Evolutionary conservation across 78 protist species (phyloP).

Genomic region (Tieghemostelium lacteum): DNA sequence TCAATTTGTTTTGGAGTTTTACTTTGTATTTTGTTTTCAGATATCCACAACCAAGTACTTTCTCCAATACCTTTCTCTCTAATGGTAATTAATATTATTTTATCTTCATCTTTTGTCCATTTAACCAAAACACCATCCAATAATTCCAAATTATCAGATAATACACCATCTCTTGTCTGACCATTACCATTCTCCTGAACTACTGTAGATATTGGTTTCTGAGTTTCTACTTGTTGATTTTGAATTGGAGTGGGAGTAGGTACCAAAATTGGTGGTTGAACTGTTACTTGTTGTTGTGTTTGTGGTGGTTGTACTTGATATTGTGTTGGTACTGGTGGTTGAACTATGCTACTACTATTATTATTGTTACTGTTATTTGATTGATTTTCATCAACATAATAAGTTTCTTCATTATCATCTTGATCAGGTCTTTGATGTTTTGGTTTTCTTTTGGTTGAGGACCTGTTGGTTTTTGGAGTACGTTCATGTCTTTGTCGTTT

Average conservation of each 20-base stretch:
- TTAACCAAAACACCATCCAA: slow-evolving; percentile 32
- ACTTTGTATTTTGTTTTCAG: slow-evolving; percentile 8
- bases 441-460: too few relatives aligned
- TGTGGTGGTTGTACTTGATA: background rate
- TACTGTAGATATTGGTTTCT: background rate
- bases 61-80: slow-evolving; percentile 17
- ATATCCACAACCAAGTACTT: slow-evolving; percentile 18
- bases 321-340: background rate
- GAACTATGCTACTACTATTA: background rate
- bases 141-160: slow-evolving; percentile 23
- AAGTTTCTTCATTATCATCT: background rate
- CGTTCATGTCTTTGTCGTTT: slow-evolving; percentile 2
- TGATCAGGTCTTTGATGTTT: background rate
- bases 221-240: background rate
- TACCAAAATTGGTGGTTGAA: background rate
- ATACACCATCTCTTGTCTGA: background rate
- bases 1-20: slow-evolving; percentile 30
- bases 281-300: background rate
- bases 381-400: background rate
- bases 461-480: too few relatives aligned
- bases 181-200: background rate
- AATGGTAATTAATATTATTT: slow-evolving; percentile 24
- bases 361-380: background rate
- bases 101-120: slow-evolving; percentile 75
- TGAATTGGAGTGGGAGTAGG: background rate